A percentile compares a stretch with the other conserved stretches of the same genome.
These are phyloP conservation scores for Marsdenia floribunda DNA, from an alignment of 257 asterid species.

Conservation along the genomic window DNA sequence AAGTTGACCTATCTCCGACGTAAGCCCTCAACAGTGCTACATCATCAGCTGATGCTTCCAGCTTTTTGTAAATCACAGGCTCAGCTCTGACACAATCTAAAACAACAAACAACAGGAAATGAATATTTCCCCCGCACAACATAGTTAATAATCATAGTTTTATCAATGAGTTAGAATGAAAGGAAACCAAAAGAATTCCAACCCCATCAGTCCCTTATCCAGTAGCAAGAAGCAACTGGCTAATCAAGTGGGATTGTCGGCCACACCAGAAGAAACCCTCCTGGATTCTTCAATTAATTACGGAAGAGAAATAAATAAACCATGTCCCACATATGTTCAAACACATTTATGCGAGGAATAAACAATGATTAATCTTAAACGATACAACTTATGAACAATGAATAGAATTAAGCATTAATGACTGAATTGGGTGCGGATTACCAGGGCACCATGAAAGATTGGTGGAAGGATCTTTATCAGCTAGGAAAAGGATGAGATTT, in stretches of 20 bases:
- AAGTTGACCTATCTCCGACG: slow-evolving; percentile 88
- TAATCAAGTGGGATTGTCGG: not conserved
- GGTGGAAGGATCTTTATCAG: slow-evolving; percentile 82
- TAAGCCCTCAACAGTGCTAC: slow-evolving; percentile 74
- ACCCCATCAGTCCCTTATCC: not conserved
- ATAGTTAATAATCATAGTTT: too few relatives aligned
- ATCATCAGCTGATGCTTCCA: slow-evolving; percentile 58
- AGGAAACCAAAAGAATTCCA: not conserved
- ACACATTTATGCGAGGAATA: not conserved
- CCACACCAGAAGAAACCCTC: not conserved
- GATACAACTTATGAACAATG: not conserved
- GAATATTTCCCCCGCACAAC: not conserved
- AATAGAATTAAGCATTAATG: not conserved
- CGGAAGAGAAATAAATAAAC: too few relatives aligned
- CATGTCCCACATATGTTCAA: too few relatives aligned
- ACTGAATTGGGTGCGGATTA: slow-evolving; percentile 10
- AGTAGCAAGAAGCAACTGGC: not conserved
- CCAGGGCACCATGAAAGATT: slow-evolving; percentile 97
- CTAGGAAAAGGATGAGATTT: slow-evolving; percentile 80
- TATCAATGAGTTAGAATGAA: not conserved
- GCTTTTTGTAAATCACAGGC: slow-evolving; percentile 81
- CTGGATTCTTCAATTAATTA: too few relatives aligned
- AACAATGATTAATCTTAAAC: not conserved
- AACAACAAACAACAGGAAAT: not conserved
- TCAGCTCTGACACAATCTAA: slow-evolving; percentile 94